phyloP scores from a whole-genome alignment of 1,284 basidiomycete species.

The Kwoniella shivajii region DNA sequence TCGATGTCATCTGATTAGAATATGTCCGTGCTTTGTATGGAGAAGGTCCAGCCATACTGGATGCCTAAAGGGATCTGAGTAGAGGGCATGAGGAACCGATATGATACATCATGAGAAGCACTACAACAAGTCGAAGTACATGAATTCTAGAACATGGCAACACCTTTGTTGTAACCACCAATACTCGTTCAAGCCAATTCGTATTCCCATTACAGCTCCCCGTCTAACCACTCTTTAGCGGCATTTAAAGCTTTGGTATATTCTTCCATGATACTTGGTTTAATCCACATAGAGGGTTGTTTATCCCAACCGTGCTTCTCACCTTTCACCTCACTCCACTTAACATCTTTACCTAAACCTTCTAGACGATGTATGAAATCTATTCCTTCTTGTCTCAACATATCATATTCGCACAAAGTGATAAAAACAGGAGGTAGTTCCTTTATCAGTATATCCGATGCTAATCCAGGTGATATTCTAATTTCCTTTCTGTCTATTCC shows the following conservation, averaged over 20 bases:
- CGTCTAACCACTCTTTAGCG: conserved; percentile 18
- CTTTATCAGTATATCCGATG: conserved; percentile 23
- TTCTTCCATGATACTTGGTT: conserved; percentile 24
- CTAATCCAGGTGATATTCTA: conserved; percentile 30
- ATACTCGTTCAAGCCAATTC: too few species aligned
- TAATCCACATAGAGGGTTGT: conserved; percentile 17
- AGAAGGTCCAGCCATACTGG: too few species aligned
- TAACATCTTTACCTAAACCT: conserved; percentile 20
- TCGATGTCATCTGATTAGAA: too few species aligned
- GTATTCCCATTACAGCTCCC: background rate
- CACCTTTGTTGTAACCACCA: too few species aligned
- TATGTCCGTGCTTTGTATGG: too few species aligned
- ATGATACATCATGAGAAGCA: too few species aligned
- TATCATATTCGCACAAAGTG: conserved; percentile 33
- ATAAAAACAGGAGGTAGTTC: conserved; percentile 27
- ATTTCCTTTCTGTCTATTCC: conserved; percentile 15
- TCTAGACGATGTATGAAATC: conserved; percentile 23
- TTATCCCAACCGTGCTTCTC: conserved; percentile 40
- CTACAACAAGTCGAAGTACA: too few species aligned
- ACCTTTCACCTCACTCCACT: conserved; percentile 18
- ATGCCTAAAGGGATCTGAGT: too few species aligned
- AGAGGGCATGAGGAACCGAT: too few species aligned
- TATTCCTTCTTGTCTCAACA: conserved; percentile 28
- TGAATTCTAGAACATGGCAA: too few species aligned
- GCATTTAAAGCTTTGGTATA: conserved; percentile 24